Percentiles rank a stretch among this genome's conserved stretches.
These are phyloP conservation scores for Spencermartinsiella europaea DNA, from an alignment of 805 yeast genomes.

Conservation along the genomic window DNA sequence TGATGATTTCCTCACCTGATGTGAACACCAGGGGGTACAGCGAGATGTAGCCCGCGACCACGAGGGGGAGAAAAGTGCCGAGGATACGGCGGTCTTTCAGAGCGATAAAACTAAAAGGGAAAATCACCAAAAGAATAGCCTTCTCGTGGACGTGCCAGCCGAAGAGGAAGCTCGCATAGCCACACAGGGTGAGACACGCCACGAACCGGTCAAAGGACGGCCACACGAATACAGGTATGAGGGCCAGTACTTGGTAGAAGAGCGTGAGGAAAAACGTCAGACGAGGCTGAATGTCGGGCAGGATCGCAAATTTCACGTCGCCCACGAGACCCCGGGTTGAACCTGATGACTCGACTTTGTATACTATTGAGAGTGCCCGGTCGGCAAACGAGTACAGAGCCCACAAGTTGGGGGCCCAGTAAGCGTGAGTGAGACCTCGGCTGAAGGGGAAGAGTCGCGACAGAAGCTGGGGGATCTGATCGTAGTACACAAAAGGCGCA, in stretches of 20 bases:
- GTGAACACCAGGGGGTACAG: conserved; percentile 83
- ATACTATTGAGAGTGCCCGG: conserved; percentile 44
- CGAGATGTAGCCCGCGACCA: conserved; percentile 79
- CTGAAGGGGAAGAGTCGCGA: conserved; percentile 84
- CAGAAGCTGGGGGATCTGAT: conserved; percentile 59
- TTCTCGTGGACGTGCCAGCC: conserved; percentile 99
- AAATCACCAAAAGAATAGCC: conserved; percentile 82
- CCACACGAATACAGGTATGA: conserved; percentile 54
- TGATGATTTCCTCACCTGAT: conserved; percentile 72
- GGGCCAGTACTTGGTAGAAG: conserved; percentile 77
- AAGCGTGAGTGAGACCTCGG: conserved; percentile 93
- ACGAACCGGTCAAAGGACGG: conserved; percentile 77
- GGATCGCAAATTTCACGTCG: conserved; percentile 72
- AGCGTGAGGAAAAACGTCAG: conserved; percentile 73
- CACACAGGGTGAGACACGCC: conserved; percentile 84
- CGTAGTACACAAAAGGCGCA: conserved; percentile 65
- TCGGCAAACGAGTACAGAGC: conserved; percentile 85
- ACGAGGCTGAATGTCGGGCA: conserved; percentile 76
- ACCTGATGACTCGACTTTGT: conserved; percentile 32
- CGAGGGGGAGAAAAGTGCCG: conserved; percentile 63
- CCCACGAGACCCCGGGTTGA: conserved; percentile 88
- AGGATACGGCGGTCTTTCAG: conserved; percentile 66
- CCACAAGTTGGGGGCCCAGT: conserved; percentile 99
- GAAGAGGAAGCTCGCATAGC: conserved; percentile 82
- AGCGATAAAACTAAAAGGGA: conserved; percentile 80